Evolutionary conservation across 1,139 yeast genomes (phyloP).

Genomic region (Eremothecium cymbalariae): DNA sequence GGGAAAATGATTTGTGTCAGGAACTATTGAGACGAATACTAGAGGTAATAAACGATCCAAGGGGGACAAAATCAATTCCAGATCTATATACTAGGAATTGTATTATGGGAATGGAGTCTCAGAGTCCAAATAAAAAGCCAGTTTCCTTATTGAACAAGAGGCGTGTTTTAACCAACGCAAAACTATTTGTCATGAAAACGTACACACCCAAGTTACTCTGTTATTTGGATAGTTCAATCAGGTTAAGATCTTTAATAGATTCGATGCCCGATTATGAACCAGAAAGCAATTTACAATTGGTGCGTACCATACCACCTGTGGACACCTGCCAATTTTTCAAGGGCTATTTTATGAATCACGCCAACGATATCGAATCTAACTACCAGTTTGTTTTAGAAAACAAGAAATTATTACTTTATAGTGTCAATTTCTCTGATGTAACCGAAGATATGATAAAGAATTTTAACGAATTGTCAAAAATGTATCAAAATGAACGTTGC

Average conservation of each 20-base stretch:
- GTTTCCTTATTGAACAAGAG: conserved; percentile 31
- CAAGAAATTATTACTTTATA: conserved; percentile 19
- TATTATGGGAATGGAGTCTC: conserved; percentile 23
- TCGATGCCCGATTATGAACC: conserved; percentile 11
- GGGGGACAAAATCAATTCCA: conserved; percentile 34
- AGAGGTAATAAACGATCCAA: conserved; percentile 31
- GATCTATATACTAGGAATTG: conserved; percentile 35
- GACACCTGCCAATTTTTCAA: conserved; percentile 9
- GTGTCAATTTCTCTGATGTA: conserved; percentile 22
- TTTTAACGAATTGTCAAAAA: conserved; percentile 11
- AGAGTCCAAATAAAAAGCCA: conserved; percentile 29
- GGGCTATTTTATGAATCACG: conserved; percentile 5
- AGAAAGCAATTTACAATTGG: conserved; percentile 3
- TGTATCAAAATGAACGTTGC: conserved; percentile 18
- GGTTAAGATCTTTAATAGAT: conserved; percentile 17
- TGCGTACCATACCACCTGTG: conserved; percentile 10
- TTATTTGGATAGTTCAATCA: conserved; percentile 20
- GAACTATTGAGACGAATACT: conserved; percentile 29
- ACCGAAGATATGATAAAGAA: conserved; percentile 18
- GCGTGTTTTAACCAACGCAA: conserved; percentile 29
- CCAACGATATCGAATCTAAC: conserved; percentile 14
- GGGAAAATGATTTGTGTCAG: conserved; percentile 28
- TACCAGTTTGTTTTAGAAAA: conserved; percentile 22
- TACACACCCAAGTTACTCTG: conserved; percentile 27
- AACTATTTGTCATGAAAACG: conserved; percentile 26